Conservation (phyloP, 2,329 filamentous ascomycete species). For the Graphium sp. region DNA sequence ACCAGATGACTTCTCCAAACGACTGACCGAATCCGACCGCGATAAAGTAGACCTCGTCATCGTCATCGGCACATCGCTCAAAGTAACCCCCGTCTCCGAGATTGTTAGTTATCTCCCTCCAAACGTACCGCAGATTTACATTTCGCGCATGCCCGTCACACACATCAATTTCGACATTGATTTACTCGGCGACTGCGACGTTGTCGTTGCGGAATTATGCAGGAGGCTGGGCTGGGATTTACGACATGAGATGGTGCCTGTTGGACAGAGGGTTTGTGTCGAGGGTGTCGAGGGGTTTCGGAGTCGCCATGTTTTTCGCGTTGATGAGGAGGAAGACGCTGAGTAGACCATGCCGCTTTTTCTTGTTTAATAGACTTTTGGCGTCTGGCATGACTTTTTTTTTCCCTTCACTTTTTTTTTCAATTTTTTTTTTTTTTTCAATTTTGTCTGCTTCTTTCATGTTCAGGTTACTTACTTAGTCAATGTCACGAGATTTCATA, state of each 20-base stretch:
- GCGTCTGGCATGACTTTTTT: too few relatives aligned
- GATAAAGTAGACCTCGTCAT: conserved; percentile 75
- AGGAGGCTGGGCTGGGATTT: conserved; percentile 67
- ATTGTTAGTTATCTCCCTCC: conserved; percentile 66
- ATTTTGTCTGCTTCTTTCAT: too few relatives aligned
- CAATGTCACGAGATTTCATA: too few relatives aligned
- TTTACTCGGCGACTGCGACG: conserved; percentile 86
- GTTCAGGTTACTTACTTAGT: too few relatives aligned
- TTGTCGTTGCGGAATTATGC: conserved; percentile 76
- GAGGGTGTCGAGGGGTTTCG: conserved; percentile 14
- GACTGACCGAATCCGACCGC: conserved; percentile 67
- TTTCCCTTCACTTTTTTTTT: background rate
- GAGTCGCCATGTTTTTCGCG: conserved; percentile 3
- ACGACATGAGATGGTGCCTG: conserved; percentile 68
- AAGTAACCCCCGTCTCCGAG: conserved; percentile 88
- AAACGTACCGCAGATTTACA: conserved; percentile 79
- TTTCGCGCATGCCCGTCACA: conserved; percentile 65
- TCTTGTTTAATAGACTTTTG: too few relatives aligned
- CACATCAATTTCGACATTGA: conserved; percentile 96
- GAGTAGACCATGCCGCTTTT: too few relatives aligned
- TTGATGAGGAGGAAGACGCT: background rate
- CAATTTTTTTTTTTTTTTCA: background rate
- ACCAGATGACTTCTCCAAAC: conserved; percentile 64
- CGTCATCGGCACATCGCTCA: conserved; percentile 90
- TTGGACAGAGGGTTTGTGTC: conserved; percentile 43